These are phyloP conservation scores for Chaetoceros tenuissimus DNA, from an alignment of 108 stramenopile species.

Conservation along the genomic window DNA sequence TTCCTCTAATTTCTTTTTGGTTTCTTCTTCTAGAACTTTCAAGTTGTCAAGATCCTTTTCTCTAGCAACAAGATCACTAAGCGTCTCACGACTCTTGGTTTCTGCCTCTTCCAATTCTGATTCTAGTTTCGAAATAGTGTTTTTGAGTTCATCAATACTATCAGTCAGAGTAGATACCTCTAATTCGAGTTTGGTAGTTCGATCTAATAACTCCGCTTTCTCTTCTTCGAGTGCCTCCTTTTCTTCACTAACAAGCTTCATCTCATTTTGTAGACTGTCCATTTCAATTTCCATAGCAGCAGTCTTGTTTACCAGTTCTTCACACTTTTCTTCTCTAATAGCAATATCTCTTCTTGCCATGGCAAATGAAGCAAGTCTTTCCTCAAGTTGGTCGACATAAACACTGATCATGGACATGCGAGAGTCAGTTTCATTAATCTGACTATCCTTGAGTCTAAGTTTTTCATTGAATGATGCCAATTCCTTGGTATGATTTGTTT, in stretches of 20 bases:
- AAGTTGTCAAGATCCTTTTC: not conserved
- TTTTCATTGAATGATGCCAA: constrained; percentile 12
- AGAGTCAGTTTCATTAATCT: constrained; percentile 47
- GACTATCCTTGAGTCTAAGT: constrained; percentile 20
- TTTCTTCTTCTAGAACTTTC: not conserved
- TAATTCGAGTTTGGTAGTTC: constrained; percentile 25
- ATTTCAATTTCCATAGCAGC: constrained; percentile 22
- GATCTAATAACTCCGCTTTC: constrained; percentile 32
- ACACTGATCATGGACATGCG: constrained; percentile 53
- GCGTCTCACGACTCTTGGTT: not conserved
- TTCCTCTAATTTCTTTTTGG: too few relatives aligned
- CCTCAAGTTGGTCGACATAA: constrained; percentile 72
- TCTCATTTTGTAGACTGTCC: constrained; percentile 39
- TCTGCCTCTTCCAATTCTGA: not conserved
- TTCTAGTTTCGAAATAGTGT: constrained; percentile 1
- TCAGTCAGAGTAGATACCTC: constrained; percentile 28
- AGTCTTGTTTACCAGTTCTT: constrained; percentile 35
- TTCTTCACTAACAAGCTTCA: constrained; percentile 50
- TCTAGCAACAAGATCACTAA: not conserved
- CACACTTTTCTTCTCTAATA: constrained; percentile 50
- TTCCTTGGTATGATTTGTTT: constrained; percentile 37
- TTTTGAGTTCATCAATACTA: constrained; percentile 12
- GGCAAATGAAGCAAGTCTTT: constrained; percentile 63
- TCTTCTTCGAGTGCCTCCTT: constrained; percentile 38
- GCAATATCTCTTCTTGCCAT: constrained; percentile 67